Evolutionary conservation across 768 basidiomycete genomes (phyloP), one percentile per base, ranked within the genome.

Genomic region (button mushroom (Agaricus bisporus)): DNA sequence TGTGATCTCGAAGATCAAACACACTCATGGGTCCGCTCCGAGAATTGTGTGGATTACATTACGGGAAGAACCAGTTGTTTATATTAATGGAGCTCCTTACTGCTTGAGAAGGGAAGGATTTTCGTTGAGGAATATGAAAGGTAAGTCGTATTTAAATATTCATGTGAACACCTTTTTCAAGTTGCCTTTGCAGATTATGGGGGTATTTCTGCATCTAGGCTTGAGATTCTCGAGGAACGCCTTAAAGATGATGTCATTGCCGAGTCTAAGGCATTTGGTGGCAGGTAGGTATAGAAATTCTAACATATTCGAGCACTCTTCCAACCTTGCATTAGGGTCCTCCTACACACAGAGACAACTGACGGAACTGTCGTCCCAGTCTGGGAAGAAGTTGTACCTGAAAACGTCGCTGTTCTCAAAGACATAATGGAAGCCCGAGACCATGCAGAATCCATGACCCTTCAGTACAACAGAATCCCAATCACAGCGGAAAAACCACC

Each of bases 111-210:
- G 92, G 54, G 91, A 95, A 63, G 79, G 83, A 3, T 91, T 88
- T 60, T 88, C 90, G 11, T 69, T 99, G 28, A 76, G 97, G 41
- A 98, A 99, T 63, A 92, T 98, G 85, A 97, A 95, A 77, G 89
- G 85, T 88, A 55, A 28, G 48, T 60, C 10, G 9, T 36, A 35
- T 36, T 32, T 29, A 5, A 46, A 18, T 0, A n/a, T 35, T 20
- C 11, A 17, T 15, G 18, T 20, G 32, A 17, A 3, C 2, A 25
- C 1, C 9, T 4, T 15, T 36, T 17, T 28, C 32, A n/a, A 48
- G 28, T 17, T 4, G 10, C 25, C 26, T 22, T 22, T 35, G 14
- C 12, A 90, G 94, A 97, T 68, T 98, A 94, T 69, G 90, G 92
- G 42, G 97, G 97, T 3, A 98, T 99, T 48, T 95, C 95, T 0